These are phyloP conservation scores for Aaosphaeria pasadenensis DNA, from an alignment of 2,329 filamentous ascomycete species.

Conservation along the genomic window DNA sequence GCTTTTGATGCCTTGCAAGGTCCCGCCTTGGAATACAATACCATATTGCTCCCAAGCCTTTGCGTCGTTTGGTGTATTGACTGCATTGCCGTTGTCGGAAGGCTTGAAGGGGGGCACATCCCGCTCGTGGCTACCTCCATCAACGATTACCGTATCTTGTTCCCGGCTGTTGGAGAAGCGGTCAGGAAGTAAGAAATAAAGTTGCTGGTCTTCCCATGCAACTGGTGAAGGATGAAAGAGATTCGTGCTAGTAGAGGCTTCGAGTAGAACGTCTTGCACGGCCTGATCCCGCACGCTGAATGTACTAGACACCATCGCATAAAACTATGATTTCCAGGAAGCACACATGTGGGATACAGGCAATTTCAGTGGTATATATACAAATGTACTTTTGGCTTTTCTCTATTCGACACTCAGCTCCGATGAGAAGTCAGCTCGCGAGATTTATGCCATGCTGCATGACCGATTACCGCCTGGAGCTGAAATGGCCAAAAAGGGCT, in stretches of 20 bases:
- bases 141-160: constrained; percentile 1
- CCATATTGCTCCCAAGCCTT: constrained; percentile 10
- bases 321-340: no score
- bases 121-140: constrained; percentile 1
- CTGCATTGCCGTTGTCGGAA: constrained; percentile 6
- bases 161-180: constrained; percentile 15
- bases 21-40: constrained; percentile 13
- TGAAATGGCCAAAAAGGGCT: no score
- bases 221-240: constrained; percentile 9
- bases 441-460: no score
- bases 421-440: no score
- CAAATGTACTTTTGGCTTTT: no score
- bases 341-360: no score
- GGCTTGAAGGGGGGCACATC: constrained; percentile 1
- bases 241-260: background rate
- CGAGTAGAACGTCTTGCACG: no score
- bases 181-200: constrained; percentile 19
- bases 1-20: constrained; percentile 11
- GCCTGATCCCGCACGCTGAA: no score
- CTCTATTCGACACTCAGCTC: no score
- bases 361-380: no score
- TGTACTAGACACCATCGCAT: no score
- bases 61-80: background rate
- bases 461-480: no score
- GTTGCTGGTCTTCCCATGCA: constrained; percentile 18